phyloP scores from a whole-genome alignment of 2,329 filamentous ascomycete species.

The Neurospora sp. region DNA sequence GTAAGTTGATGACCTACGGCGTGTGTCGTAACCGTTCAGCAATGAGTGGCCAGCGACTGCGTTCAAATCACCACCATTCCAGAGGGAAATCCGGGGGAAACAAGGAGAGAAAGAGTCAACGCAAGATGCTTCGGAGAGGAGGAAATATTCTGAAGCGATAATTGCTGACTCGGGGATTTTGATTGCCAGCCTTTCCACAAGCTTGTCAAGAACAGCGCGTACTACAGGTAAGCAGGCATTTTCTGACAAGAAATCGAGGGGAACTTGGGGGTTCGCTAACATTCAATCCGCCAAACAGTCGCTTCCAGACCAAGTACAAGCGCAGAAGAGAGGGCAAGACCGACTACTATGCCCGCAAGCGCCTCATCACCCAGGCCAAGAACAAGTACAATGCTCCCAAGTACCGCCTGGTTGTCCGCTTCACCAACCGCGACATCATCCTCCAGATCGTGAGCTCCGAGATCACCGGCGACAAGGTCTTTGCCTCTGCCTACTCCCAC shows the following conservation, averaged over 20 bases:
- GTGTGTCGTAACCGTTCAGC: not conserved
- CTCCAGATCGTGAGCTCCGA: conserved; percentile 95
- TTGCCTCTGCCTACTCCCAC: conserved; percentile 85
- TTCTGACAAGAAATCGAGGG: not conserved
- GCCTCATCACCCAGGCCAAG: conserved; percentile 99
- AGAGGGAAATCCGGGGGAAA: conserved; percentile 4
- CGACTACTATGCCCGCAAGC: conserved; percentile 99
- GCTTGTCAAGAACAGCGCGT: conserved; percentile 93
- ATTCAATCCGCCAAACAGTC: conserved; percentile 41
- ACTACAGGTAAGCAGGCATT: conserved; percentile 76
- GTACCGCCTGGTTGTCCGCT: conserved; percentile 98
- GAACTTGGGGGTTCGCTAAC: conserved; percentile 5
- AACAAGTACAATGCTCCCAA: conserved; percentile 99
- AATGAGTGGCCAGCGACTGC: not conserved
- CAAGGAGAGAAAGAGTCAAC: conserved; percentile 55
- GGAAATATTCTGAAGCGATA: conserved; percentile 81
- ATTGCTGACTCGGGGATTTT: conserved; percentile 93
- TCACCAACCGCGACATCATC: conserved; percentile 99
- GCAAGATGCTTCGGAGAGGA: conserved; percentile 96
- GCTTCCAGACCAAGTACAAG: conserved; percentile 99
- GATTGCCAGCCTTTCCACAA: conserved; percentile 74
- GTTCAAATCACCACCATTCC: not conserved
- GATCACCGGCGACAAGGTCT: conserved; percentile 96
- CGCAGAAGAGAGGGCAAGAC: conserved; percentile 94
- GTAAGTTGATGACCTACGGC: conserved; percentile 40